These are phyloP conservation scores for Curvularia verruculosa DNA, from an alignment of 2,329 filamentous ascomycete species.

Conservation along the genomic window DNA sequence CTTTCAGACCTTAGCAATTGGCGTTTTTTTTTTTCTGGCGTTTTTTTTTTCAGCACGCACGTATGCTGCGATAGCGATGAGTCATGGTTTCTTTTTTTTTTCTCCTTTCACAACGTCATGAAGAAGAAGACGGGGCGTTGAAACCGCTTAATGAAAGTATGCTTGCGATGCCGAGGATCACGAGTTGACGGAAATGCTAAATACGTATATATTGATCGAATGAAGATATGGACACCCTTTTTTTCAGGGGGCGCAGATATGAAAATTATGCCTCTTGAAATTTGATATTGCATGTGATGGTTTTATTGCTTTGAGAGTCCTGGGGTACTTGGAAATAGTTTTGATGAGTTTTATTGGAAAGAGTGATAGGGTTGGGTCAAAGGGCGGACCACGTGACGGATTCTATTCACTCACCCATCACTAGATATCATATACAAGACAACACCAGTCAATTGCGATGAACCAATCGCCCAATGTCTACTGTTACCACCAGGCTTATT, in stretches of 20 bases:
- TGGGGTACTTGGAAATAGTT: no score
- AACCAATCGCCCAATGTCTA: no score
- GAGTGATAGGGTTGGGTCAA: no score
- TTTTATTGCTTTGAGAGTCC: no score
- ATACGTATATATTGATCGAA: neutral
- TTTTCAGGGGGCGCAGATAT: neutral
- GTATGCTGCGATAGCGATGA: neutral
- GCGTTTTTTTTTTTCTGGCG: neutral
- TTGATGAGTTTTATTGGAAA: no score
- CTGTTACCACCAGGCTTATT: no score
- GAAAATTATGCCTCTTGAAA: neutral
- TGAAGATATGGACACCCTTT: neutral
- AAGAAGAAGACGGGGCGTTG: neutral
- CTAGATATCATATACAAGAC: no score
- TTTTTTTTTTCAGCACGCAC: neutral
- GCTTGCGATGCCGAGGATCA: neutral
- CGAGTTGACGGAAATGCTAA: neutral
- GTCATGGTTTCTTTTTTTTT: neutral
- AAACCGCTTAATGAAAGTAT: conserved; percentile 1
- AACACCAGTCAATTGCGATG: no score
- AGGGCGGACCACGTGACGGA: no score
- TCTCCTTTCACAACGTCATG: neutral
- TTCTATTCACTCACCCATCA: no score
- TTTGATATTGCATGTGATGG: neutral
- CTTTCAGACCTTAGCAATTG: neutral